A percentile compares a stretch with the other conserved stretches of the same genome.
phyloP scores from a whole-genome alignment of 768 basidiomycete genomes.

The Kwoniella mangroviensis region DNA sequence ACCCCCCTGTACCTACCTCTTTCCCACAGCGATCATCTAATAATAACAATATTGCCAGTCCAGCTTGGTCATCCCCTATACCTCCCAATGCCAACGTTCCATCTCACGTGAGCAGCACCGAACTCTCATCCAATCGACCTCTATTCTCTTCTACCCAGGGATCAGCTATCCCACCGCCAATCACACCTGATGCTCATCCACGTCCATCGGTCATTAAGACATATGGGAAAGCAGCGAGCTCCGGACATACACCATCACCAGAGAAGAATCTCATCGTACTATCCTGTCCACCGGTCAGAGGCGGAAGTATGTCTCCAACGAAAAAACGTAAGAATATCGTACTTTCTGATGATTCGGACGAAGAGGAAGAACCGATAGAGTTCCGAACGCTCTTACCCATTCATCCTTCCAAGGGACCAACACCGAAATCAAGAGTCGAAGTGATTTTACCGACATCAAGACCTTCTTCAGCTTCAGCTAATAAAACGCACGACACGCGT shows the following conservation, averaged over 20 bases:
- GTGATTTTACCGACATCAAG: constrained; percentile 18
- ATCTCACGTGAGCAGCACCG: constrained; percentile 19
- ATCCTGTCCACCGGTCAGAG: constrained; percentile 8
- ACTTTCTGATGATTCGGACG: constrained; percentile 11
- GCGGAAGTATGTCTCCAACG: background rate
- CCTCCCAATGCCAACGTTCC: constrained; percentile 7
- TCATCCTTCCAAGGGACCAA: background rate
- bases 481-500: background rate
- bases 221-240: constrained; percentile 12
- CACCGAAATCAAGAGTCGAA: constrained; percentile 17
- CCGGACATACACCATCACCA: constrained; percentile 6
- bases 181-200: constrained; percentile 12
- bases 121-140: constrained; percentile 36
- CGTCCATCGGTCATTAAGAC: background rate
- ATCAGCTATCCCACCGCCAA: constrained; percentile 14
- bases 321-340: constrained; percentile 9
- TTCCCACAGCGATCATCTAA: constrained; percentile 17
- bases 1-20: constrained; percentile 18
- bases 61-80: constrained; percentile 22
- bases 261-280: background rate
- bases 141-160: constrained; percentile 47
- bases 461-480: constrained; percentile 11
- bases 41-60: constrained; percentile 7
- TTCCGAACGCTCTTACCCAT: background rate
- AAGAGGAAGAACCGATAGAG: constrained; percentile 20